Evolutionary conservation across 2,329 filamentous ascomycete genomes (phyloP), one percentile per base, ranked within the genome.

Genomic region (Allantophomopsis cytisporea): DNA sequence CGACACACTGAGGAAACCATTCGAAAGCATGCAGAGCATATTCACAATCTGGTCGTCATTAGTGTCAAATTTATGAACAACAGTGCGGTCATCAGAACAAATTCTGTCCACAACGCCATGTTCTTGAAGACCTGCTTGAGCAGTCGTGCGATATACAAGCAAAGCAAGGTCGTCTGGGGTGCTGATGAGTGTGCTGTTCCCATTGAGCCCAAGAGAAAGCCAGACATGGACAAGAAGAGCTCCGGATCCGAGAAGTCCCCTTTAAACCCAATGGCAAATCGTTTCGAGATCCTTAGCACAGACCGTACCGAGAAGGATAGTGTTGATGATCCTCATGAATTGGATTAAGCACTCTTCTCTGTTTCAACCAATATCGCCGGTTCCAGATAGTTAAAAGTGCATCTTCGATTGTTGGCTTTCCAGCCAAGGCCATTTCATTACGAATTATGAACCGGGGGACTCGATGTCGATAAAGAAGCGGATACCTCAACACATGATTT

Each of bases 51-150:
- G 1, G 64, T 80, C 16, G 71, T 93, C 10, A 66, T 91, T 50
- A 71, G 71, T 34, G 61, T 91, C 35, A 59, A 61, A 7, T 80
- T 83, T 55, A 57, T 60, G 2, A 62, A 66, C 14, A 66, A 66
- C 4, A 72, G 76, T 55, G 80, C 72, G 42, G 73, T 73, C 55
- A 75, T 93, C 46, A 77, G 73, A 40, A 84, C 80, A 7, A 93
- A 88, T 56, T 86, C 83, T 1, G 69, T 93, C 8, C 71, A 80
- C 51, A 79, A 81, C 45, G 81, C 84, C 10, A 68, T 85, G 39
- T 84, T 80, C 57, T 83, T 84, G 7, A 72, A 75, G 14, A 83
- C 73, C 8, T 91, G 84, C 60, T 83, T 93, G 80, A 78, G 81
- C 71, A 76, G 69, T 41, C 57, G 60, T 41, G 74, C 71, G 12